Conservation (phyloP, 139 green algal genomes). For the Closterium sp. region DNA sequence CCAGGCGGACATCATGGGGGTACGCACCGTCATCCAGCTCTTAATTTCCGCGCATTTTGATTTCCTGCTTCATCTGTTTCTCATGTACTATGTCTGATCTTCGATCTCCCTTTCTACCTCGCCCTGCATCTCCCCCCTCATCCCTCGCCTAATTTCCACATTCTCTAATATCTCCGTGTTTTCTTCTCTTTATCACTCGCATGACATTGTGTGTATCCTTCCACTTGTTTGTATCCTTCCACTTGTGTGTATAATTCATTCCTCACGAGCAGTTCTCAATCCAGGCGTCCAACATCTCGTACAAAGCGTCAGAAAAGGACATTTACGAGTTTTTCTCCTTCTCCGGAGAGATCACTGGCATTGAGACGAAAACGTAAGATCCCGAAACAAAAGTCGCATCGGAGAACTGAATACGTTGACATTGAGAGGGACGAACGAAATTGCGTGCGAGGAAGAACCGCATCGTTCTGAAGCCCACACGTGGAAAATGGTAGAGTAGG, state of each 20-base stretch:
- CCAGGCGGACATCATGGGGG: not conserved
- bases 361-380: not conserved
- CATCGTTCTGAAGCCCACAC: not conserved
- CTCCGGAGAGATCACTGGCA: conserved; percentile 10
- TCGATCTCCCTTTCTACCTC: not conserved
- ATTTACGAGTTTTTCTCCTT: conserved; percentile 23
- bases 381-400: not conserved
- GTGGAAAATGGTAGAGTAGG: not conserved
- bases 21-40: not conserved
- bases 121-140: not conserved
- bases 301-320: not conserved
- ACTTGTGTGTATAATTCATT: too few species aligned
- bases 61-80: not conserved
- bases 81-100: not conserved
- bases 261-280: conserved; percentile 5
- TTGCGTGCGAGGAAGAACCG: not conserved
- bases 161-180: not conserved
- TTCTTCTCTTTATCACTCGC: not conserved
- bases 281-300: conserved; percentile 7
- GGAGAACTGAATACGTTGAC: not conserved
- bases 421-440: not conserved
- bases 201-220: not conserved
- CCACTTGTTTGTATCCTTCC: not conserved
- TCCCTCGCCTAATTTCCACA: not conserved
- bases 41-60: not conserved